phyloP scores from a whole-genome alignment of 1,139 yeast species.

The Tardiomyces digboiensis region DNA sequence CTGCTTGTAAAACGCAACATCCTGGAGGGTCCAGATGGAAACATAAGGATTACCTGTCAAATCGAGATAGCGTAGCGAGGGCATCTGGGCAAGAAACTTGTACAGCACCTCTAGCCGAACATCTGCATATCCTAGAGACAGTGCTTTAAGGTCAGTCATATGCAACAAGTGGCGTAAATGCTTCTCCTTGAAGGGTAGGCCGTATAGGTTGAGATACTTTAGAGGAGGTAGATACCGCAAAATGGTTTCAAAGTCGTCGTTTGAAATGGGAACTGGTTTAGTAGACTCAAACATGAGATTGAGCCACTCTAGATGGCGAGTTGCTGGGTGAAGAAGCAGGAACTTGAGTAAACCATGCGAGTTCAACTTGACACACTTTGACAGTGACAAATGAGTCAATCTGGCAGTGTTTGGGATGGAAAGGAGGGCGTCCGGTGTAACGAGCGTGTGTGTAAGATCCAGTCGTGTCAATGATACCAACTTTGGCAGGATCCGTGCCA shows the following conservation, averaged over 20 bases:
- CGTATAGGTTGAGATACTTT: conserved; percentile 59
- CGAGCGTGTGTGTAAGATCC: conserved; percentile 76
- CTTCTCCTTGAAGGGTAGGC: conserved; percentile 52
- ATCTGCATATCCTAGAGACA: conserved; percentile 52
- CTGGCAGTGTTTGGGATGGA: conserved; percentile 43
- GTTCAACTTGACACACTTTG: conserved; percentile 69
- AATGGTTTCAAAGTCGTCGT: conserved; percentile 30
- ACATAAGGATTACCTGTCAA: conserved; percentile 41
- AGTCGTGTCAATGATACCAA: conserved; percentile 54
- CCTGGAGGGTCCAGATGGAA: conserved; percentile 45
- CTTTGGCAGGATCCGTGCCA: conserved; percentile 48
- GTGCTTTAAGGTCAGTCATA: conserved; percentile 44
- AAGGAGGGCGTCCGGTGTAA: conserved; percentile 47
- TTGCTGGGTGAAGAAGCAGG: conserved; percentile 64
- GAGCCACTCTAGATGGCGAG: conserved; percentile 56
- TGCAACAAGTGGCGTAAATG: conserved; percentile 45
- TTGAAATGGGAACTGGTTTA: conserved; percentile 49
- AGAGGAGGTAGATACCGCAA: conserved; percentile 37
- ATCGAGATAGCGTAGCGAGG: conserved; percentile 34
- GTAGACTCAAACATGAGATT: conserved; percentile 67
- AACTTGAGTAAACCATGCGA: conserved; percentile 68
- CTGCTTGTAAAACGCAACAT: conserved; percentile 30
- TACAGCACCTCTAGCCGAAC: conserved; percentile 42
- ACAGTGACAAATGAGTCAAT: conserved; percentile 68
- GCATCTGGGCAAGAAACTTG: conserved; percentile 34